Evolutionary conservation across 495 filamentous ascomycete species (phyloP).

Genomic region (Lineolata rhizophorae): DNA sequence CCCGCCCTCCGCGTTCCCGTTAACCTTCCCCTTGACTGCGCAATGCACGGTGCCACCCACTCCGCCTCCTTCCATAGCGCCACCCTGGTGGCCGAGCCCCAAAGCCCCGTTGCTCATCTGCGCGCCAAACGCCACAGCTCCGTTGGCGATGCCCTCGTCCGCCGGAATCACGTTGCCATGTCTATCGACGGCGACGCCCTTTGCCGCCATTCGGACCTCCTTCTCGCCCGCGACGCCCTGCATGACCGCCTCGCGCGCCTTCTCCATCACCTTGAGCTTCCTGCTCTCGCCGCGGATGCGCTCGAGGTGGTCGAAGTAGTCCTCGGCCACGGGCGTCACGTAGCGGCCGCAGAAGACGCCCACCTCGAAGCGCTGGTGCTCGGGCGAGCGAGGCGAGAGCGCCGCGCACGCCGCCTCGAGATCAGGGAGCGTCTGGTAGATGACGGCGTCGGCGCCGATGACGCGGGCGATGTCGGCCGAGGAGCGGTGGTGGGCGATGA

Average conservation of each 20-base stretch:
- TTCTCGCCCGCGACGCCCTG: constrained; percentile 38
- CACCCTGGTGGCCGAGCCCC: neutral
- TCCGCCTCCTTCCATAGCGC: constrained; percentile 1
- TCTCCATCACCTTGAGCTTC: constrained; percentile 48
- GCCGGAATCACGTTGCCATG: constrained; percentile 32
- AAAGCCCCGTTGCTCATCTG: constrained; percentile 1
- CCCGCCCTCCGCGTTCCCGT: constrained; percentile 1
- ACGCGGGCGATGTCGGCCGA: constrained; percentile 45
- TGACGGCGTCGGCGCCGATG: constrained; percentile 80
- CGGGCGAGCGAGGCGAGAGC: constrained; percentile 21
- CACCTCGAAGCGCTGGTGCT: constrained; percentile 53
- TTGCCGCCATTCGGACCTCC: constrained; percentile 38
- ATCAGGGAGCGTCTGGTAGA: constrained; percentile 75
- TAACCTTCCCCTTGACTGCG: constrained; percentile 1
- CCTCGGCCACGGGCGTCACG: constrained; percentile 58
- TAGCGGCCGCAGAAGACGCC: constrained; percentile 91
- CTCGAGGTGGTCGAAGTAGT: constrained; percentile 77
- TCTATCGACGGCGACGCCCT: constrained; percentile 34
- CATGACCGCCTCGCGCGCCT: constrained; percentile 43
- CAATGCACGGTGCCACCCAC: neutral
- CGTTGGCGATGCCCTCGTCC: constrained; percentile 8
- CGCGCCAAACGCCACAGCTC: constrained; percentile 1
- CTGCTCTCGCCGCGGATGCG: constrained; percentile 46
- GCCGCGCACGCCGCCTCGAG: constrained; percentile 58
- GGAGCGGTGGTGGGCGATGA: constrained; percentile 64